Conservation (phyloP, 2,329 filamentous ascomycete species). For the Plectosphaerella plurivora region DNA sequence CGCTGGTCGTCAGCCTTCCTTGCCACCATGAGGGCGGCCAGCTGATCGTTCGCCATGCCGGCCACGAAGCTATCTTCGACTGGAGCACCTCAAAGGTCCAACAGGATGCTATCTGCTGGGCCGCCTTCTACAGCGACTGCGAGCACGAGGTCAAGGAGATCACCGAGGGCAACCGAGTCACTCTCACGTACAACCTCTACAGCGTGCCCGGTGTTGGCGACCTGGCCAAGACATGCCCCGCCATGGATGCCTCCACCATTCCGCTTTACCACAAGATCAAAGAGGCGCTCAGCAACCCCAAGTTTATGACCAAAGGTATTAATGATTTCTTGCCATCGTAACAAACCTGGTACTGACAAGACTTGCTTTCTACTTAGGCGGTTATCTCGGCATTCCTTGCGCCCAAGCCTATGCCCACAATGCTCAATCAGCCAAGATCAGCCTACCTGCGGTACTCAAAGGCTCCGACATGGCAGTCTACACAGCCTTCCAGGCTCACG, state of each 20-base stretch:
- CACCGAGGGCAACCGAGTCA: conserved; percentile 46
- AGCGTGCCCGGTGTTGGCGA: conserved; percentile 26
- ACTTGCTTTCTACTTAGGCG: conserved; percentile 22
- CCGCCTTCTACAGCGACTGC: conserved; percentile 49
- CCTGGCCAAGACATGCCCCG: conserved; percentile 8
- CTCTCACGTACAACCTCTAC: conserved; percentile 57
- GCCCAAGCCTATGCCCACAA: conserved; percentile 42
- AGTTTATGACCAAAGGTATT: neutral
- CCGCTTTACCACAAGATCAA: conserved; percentile 1
- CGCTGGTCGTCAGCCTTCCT: conserved; percentile 47
- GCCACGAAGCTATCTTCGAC: conserved; percentile 30
- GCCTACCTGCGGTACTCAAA: conserved; percentile 35
- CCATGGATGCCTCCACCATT: conserved; percentile 23
- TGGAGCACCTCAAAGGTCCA: conserved; percentile 23
- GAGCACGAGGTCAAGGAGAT: conserved; percentile 49
- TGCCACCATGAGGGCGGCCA: conserved; percentile 31
- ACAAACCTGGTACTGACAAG: too few species aligned
- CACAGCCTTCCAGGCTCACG: conserved; percentile 8
- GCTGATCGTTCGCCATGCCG: conserved; percentile 36
- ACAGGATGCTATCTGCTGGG: conserved; percentile 32
- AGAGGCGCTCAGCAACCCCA: neutral
- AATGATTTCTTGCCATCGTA: too few species aligned
- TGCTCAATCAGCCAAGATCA: conserved; percentile 9
- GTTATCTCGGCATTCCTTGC: conserved; percentile 38
- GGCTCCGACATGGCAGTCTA: conserved; percentile 40